Percentiles rank a stretch among this genome's conserved stretches.
Evolutionary conservation across 2,329 filamentous ascomycete species (phyloP).

Genomic region (Calonectria leucothoes): DNA sequence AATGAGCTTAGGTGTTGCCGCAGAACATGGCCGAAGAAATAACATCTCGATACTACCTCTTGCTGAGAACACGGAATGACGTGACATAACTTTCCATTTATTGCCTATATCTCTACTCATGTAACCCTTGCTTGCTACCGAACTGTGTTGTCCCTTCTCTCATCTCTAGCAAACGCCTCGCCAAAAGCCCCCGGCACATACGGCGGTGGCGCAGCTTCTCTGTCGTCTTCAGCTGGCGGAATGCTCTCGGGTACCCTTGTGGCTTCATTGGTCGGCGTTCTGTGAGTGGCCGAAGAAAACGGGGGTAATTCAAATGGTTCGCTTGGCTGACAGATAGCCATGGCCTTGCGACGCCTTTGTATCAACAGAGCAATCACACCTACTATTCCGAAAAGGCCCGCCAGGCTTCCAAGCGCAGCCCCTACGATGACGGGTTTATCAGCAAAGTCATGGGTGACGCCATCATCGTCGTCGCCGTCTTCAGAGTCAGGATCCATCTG

Average conservation of each 20-base stretch:
- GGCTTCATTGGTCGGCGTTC: not conserved
- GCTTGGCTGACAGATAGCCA: not conserved
- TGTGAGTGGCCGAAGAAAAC: not conserved
- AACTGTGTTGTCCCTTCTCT: not conserved
- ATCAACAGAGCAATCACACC: not conserved
- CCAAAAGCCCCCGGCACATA: not conserved
- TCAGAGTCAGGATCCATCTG: too few species aligned
- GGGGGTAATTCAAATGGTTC: not conserved
- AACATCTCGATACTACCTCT: too few species aligned
- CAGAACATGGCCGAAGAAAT: too few species aligned
- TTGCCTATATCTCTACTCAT: too few species aligned
- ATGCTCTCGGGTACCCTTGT: not conserved
- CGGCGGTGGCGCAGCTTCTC: not conserved
- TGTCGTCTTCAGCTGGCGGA: not conserved
- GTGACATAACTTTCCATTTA: too few species aligned
- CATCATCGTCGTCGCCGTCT: too few species aligned
- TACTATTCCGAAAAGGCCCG: not conserved
- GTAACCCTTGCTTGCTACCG: too few species aligned
- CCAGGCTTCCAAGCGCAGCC: not conserved
- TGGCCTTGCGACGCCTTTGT: not conserved
- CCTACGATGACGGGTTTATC: not conserved
- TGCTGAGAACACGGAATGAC: too few species aligned
- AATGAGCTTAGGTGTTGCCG: too few species aligned
- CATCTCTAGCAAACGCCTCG: not conserved
- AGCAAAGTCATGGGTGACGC: not conserved